phyloP scores from a whole-genome alignment of 441 rosid species.

The Populus hybrid region DNA sequence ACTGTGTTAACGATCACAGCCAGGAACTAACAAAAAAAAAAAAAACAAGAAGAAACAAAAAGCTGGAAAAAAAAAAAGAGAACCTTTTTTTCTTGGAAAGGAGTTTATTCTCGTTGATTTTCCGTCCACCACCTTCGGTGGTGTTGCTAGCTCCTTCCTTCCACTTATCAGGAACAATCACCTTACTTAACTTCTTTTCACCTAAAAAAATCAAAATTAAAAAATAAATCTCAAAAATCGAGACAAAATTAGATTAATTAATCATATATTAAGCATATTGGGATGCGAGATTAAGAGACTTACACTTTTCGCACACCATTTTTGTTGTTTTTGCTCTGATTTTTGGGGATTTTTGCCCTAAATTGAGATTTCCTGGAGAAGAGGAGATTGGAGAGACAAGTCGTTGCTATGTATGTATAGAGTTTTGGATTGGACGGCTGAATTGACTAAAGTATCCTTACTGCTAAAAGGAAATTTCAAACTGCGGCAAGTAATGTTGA shows the following conservation, averaged over 20 bases:
- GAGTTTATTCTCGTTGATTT: conserved; percentile 96
- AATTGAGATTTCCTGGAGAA: not conserved
- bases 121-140: conserved; percentile 90
- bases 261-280: not conserved
- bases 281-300: conserved; percentile 17
- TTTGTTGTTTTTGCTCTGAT: not conserved
- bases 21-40: not conserved
- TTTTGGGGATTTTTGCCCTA: conserved; percentile 7
- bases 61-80: not conserved
- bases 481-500: not conserved
- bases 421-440: not conserved
- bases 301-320: conserved; percentile 97
- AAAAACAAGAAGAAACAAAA: not conserved
- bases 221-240: not conserved
- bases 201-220: conserved; percentile 34
- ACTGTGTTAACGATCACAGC: not conserved
- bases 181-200: conserved; percentile 90
- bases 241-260: not conserved
- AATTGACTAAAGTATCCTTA: conserved; percentile 11
- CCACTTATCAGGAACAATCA: conserved; percentile 98
- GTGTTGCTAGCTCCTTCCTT: conserved; percentile 97
- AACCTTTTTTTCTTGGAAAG: conserved; percentile 85
- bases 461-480: not conserved
- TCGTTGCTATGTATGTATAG: not conserved
- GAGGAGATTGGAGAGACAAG: not conserved